These are phyloP conservation scores for Leucosporidium scottii DNA, from an alignment of 768 basidiomycete species.

Conservation along the genomic window DNA sequence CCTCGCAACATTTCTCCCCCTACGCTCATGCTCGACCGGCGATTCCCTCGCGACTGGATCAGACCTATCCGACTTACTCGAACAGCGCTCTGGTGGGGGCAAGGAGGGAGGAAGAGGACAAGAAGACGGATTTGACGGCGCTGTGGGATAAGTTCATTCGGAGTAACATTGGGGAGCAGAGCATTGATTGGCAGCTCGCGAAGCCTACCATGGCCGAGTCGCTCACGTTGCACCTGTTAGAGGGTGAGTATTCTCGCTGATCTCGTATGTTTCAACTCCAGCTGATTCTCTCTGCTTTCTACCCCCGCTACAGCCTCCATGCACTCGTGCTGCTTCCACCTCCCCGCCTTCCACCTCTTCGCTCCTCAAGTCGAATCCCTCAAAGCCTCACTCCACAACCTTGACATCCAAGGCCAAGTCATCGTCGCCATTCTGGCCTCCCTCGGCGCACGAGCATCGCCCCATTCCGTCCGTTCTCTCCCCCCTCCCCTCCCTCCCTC, in stretches of 20 bases:
- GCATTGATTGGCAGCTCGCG: slow-evolving; percentile 25
- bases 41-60: not conserved
- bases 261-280: too few species aligned
- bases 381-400: slow-evolving; percentile 13
- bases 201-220: slow-evolving; percentile 26
- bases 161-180: slow-evolving; percentile 12
- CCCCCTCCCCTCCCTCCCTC: too few species aligned
- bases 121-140: too few species aligned
- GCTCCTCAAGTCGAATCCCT: slow-evolving; percentile 3
- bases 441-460: slow-evolving; percentile 27
- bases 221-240: slow-evolving; percentile 22
- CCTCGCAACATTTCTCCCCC: not conserved
- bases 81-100: too few species aligned
- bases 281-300: not conserved
- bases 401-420: slow-evolving; percentile 20
- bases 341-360: slow-evolving; percentile 29
- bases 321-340: slow-evolving; percentile 31
- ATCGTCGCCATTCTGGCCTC: slow-evolving; percentile 26
- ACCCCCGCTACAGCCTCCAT: slow-evolving; percentile 11
- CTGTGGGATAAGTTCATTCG: too few species aligned
- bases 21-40: not conserved
- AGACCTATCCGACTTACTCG: slow-evolving; percentile 1
- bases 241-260: too few species aligned
- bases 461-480: slow-evolving; percentile 6
- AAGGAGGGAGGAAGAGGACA: too few species aligned